These are phyloP conservation scores for Exophiala alcalophila DNA, from an alignment of 2,329 filamentous ascomycete genomes.

Conservation along the genomic window DNA sequence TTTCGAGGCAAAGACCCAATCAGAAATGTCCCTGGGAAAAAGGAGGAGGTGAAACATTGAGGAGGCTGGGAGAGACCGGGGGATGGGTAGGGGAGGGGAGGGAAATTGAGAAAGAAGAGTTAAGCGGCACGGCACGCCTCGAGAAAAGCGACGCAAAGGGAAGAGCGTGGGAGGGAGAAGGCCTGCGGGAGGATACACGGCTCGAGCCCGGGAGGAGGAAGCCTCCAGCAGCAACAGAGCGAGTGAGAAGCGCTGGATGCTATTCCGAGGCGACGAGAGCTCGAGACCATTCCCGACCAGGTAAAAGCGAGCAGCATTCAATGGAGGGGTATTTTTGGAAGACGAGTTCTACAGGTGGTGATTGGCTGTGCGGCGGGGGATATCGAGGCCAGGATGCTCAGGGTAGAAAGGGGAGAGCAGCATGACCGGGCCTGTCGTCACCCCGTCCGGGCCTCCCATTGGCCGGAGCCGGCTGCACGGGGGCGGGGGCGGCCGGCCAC, in stretches of 20 bases:
- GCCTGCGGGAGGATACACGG: conserved; percentile 19
- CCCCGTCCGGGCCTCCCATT: conserved; percentile 4
- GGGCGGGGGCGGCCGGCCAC: conserved; percentile 17
- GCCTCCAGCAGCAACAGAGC: conserved; percentile 6
- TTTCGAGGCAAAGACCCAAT: conserved; percentile 10
- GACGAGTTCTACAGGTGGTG: neutral
- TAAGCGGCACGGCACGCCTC: conserved; percentile 12
- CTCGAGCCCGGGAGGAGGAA: conserved; percentile 16
- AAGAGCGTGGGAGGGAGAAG: conserved; percentile 10
- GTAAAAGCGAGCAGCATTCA: too few relatives aligned
- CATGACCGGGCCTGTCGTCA: conserved; percentile 16
- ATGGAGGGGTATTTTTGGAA: conserved; percentile 26
- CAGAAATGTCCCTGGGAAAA: conserved; percentile 6
- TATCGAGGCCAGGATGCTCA: too few relatives aligned
- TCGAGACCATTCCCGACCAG: conserved; percentile 8
- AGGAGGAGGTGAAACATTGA: conserved; percentile 1
- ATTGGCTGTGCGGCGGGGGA: conserved; percentile 16
- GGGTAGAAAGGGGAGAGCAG: too few relatives aligned
- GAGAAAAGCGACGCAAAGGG: conserved; percentile 19
- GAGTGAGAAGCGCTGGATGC: conserved; percentile 23
- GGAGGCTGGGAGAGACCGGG: conserved; percentile 15
- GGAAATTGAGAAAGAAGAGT: conserved; percentile 11
- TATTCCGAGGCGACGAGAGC: conserved; percentile 19
- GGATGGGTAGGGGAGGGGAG: neutral
- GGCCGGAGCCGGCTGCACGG: neutral